Evolutionary conservation across 768 basidiomycete species (phyloP), one percentile per base, ranked within the genome.

Genomic region (Dioszegia aurantiaca): DNA sequence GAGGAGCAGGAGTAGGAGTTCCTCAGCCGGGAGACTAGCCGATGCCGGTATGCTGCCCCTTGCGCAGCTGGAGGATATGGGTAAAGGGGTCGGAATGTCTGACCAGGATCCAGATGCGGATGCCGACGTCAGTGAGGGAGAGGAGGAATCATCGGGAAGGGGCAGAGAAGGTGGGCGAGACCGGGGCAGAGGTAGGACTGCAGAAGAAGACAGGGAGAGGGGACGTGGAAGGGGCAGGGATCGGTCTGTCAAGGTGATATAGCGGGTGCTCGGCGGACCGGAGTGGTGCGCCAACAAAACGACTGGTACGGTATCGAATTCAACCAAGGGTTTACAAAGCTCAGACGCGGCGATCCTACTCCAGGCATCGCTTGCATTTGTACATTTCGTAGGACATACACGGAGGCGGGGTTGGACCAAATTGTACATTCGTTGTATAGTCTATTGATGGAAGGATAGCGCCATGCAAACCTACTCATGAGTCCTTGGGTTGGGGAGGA

Each of bases 231-330:
- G 52, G 39, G 52, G 41, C n/a, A 55, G 54, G 17, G 54, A 53
- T 17, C 19, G 51, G 24, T 53, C 51, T n/a, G 51, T 53, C 21
- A 53, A 53, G 51, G 51, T 53, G 3, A 53, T 53, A n/a, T 53
- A 23, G 24, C 4, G 36, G 10, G 36, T 17, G 9, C 36, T 37
- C 36, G 40, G 19, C 40, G 5, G 19, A 42, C 9, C 14, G 16
- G 14, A 42, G 16, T 42, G 9, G 19, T 8, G 21, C 6, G 40
- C 14, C 17, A 42, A 17, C 40, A 33, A 6, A 33, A 33, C 33
- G 33, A 14, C 33, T 33, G 14, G 8, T 14, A 33, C n/a, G n/a
- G n/a, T n/a, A n/a, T n/a, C n/a, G n/a, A n/a, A n/a, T n/a, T n/a
- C n/a, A n/a, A n/a, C n/a, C n/a, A n/a, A n/a, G n/a, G n/a, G n/a